Evolutionary conservation across 495 filamentous ascomycete species (phyloP).

Genomic region (Penicillium psychrofluorescens): DNA sequence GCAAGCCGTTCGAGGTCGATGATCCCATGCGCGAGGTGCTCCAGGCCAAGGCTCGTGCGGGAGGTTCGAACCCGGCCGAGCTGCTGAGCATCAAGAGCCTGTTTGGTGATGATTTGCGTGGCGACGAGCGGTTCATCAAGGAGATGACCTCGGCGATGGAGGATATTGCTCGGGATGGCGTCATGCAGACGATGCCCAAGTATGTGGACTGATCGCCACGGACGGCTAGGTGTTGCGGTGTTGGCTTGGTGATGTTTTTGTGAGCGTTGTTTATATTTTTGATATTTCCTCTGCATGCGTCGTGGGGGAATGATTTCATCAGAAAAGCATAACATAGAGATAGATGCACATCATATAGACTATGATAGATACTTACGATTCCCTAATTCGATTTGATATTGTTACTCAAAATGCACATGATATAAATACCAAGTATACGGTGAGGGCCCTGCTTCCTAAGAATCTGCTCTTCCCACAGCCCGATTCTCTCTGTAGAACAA

Average conservation of each 20-base stretch:
- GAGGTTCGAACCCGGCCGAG: constrained; percentile 25
- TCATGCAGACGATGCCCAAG: constrained; percentile 37
- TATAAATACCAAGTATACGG: too few relatives aligned
- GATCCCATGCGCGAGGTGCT: constrained; percentile 41
- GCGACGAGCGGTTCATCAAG: constrained; percentile 31
- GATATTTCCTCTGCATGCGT: constrained; percentile 5
- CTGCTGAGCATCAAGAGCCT: constrained; percentile 35
- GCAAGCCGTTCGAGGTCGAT: constrained; percentile 27
- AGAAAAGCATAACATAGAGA: constrained; percentile 11
- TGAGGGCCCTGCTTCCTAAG: too few relatives aligned
- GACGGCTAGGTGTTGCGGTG: background rate
- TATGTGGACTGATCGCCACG: constrained; percentile 26
- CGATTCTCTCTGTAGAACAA: too few relatives aligned
- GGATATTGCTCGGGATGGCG: constrained; percentile 32
- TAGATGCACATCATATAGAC: constrained; percentile 6
- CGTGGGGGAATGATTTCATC: constrained; percentile 8
- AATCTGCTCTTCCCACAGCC: too few relatives aligned
- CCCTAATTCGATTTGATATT: background rate
- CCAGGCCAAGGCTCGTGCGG: constrained; percentile 30
- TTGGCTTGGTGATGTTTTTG: constrained; percentile 6
- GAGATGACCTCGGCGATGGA: constrained; percentile 33
- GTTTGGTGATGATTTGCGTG: constrained; percentile 40
- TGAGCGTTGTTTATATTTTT: constrained; percentile 13
- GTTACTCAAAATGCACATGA: too few relatives aligned
- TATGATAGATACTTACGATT: constrained; percentile 12